Percentiles rank a stretch among this genome's conserved stretches.
Evolutionary conservation across 495 filamentous ascomycete species (phyloP).

Genomic region (Aspergillus indologenus): DNA sequence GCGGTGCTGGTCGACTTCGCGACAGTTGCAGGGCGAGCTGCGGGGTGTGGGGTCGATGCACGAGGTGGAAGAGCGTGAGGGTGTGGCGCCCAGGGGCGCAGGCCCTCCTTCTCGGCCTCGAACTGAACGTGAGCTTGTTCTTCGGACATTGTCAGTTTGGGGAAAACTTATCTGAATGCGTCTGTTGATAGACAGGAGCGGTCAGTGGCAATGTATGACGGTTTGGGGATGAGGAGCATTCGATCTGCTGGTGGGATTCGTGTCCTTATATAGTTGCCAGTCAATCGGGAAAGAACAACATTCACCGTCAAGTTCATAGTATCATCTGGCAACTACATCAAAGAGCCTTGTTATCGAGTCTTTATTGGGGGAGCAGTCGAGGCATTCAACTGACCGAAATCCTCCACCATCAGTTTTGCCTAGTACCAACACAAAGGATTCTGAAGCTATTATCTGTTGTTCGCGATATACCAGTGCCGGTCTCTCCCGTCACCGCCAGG

Average conservation of each 20-base stretch:
- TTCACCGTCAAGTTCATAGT: background rate
- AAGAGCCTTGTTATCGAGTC: too few relatives aligned
- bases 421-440: too few relatives aligned
- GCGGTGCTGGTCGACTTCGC: too few relatives aligned
- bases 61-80: background rate
- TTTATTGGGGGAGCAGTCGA: too few relatives aligned
- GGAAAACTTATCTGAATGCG: background rate
- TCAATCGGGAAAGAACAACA: background rate
- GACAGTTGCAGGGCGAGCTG: too few relatives aligned
- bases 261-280: background rate
- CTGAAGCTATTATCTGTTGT: too few relatives aligned
- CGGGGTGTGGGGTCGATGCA: background rate
- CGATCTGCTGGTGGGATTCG: background rate
- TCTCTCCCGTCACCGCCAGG: slow-evolving; percentile 20
- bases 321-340: background rate
- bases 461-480: too few relatives aligned
- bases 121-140: background rate
- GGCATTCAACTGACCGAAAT: too few relatives aligned
- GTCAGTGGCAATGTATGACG: too few relatives aligned
- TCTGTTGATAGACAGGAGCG: too few relatives aligned
- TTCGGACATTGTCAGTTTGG: background rate
- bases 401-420: too few relatives aligned
- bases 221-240: background rate
- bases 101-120: background rate
- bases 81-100: too few relatives aligned